These are phyloP conservation scores for Torulaspora globosa DNA, from an alignment of 1,139 yeast genomes.

Conservation along the genomic window DNA sequence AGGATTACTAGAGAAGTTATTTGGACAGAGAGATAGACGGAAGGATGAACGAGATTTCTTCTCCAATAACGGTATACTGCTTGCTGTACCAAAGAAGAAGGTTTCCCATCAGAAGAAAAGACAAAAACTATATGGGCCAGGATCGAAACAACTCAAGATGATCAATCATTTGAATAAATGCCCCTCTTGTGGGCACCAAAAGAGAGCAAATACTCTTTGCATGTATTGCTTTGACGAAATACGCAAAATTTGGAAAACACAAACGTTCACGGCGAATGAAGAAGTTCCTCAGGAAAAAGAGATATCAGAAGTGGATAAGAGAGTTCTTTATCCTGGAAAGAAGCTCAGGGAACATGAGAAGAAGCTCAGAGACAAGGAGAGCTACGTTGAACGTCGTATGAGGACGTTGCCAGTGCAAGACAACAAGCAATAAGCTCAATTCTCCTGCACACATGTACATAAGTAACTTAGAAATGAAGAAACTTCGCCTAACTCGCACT, in stretches of 20 bases:
- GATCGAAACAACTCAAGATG: slow-evolving; percentile 72
- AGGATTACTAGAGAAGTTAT: slow-evolving; percentile 21
- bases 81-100: slow-evolving; percentile 93
- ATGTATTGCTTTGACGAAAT: slow-evolving; percentile 89
- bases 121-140: slow-evolving; percentile 76
- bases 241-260: slow-evolving; percentile 59
- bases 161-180: slow-evolving; percentile 78
- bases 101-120: slow-evolving; percentile 82
- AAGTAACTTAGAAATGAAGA: slow-evolving; percentile 7
- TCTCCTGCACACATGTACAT: slow-evolving; percentile 4
- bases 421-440: slow-evolving; percentile 13
- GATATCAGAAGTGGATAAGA: slow-evolving; percentile 59
- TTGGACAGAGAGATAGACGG: slow-evolving; percentile 20
- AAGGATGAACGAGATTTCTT: slow-evolving; percentile 25
- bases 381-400: slow-evolving; percentile 62
- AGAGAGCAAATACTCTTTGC: slow-evolving; percentile 85
- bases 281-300: slow-evolving; percentile 43
- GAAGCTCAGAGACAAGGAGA: slow-evolving; percentile 51
- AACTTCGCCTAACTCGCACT: neutral
- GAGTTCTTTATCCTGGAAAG: slow-evolving; percentile 74
- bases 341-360: slow-evolving; percentile 48
- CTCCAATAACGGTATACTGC: slow-evolving; percentile 60
- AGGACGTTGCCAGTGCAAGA: slow-evolving; percentile 51
- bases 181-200: slow-evolving; percentile 92
- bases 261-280: slow-evolving; percentile 22